Conservation (phyloP, 257 asterid genomes). For the Thymus mandschuricus region DNA sequence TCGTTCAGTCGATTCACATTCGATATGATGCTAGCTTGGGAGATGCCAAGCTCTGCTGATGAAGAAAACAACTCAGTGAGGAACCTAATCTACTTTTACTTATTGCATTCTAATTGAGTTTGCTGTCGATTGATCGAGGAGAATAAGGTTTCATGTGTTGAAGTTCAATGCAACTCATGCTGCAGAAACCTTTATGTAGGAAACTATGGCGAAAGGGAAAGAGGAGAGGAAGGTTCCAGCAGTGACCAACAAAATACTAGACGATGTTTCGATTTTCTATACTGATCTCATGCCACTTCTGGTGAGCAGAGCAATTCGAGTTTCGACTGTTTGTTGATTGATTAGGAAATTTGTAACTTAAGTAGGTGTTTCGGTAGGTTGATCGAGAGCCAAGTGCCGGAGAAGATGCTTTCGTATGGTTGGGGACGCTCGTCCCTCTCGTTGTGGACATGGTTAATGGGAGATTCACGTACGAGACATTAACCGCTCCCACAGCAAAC, state of each 20-base stretch:
- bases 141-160: background rate
- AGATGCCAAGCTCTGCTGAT: constrained; percentile 52
- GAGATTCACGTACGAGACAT: constrained; percentile 80
- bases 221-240: constrained; percentile 51
- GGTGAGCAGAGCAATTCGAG: constrained; percentile 49
- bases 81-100: background rate
- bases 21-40: constrained; percentile 98
- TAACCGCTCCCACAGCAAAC: constrained; percentile 68
- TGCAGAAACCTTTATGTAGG: constrained; percentile 38
- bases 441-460: constrained; percentile 73
- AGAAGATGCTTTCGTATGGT: constrained; percentile 84
- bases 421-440: constrained; percentile 66
- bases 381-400: constrained; percentile 61
- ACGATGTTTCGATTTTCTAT: constrained; percentile 81
- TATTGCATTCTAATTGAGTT: background rate
- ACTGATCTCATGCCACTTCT: constrained; percentile 95
- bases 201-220: constrained; percentile 58
- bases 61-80: constrained; percentile 58
- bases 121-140: background rate
- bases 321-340: background rate
- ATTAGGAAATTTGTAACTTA: background rate
- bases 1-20: constrained; percentile 78
- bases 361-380: constrained; percentile 49
- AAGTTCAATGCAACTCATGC: background rate
- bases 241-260: constrained; percentile 43